phyloP scores from a whole-genome alignment of 192 early-diverging fungal genomes.

The Rhizophlyctis rosea region DNA sequence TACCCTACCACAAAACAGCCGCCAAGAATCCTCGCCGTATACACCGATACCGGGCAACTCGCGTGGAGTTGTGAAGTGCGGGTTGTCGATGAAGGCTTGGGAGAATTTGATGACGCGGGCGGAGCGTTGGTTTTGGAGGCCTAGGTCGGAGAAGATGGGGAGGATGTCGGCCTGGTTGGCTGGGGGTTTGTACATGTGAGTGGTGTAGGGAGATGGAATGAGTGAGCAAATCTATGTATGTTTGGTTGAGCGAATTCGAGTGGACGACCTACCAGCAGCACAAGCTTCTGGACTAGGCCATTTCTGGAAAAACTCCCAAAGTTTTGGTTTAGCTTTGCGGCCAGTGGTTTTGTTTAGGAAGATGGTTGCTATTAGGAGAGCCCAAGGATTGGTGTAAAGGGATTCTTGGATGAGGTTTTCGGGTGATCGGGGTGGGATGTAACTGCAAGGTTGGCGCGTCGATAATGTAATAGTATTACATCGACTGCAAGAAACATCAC shows the following conservation, averaged over 20 bases:
- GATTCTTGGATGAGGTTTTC: neutral
- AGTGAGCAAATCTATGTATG: too few relatives aligned
- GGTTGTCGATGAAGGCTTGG: neutral
- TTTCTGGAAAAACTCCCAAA: neutral
- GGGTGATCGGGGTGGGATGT: neutral
- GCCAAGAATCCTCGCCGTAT: conserved; percentile 6
- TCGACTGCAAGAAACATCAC: too few relatives aligned
- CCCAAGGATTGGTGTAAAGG: conserved; percentile 7
- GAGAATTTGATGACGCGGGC: conserved; percentile 8
- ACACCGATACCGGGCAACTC: conserved; percentile 2
- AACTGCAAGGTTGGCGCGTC: too few relatives aligned
- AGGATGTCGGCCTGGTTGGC: neutral
- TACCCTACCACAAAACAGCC: conserved; percentile 3
- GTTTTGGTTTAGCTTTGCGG: neutral
- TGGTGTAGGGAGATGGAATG: too few relatives aligned
- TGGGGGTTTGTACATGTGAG: too few relatives aligned
- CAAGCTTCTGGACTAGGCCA: neutral
- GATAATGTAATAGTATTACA: too few relatives aligned
- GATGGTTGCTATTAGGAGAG: conserved; percentile 8
- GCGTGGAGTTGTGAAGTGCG: neutral
- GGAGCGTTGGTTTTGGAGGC: conserved; percentile 4
- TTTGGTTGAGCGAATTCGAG: too few relatives aligned
- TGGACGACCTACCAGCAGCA: neutral
- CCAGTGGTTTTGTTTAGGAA: conserved; percentile 9
- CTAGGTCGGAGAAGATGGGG: neutral